These are phyloP conservation scores for Thelephora aurantiotincta DNA, from an alignment of 768 basidiomycete species.

Conservation along the genomic window DNA sequence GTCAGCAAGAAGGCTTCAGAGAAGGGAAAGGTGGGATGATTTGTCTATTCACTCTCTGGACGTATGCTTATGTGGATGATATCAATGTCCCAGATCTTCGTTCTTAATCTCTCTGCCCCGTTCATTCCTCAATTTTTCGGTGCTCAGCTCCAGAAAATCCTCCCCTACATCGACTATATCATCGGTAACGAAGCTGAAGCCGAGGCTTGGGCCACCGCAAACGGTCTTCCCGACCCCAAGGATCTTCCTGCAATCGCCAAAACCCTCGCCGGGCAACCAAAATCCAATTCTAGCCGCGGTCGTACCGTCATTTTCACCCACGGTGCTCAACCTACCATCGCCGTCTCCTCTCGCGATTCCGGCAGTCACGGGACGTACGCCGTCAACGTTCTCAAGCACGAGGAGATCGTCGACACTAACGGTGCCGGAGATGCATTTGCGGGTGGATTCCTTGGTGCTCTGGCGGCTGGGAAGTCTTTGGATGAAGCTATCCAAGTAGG, in stretches of 20 bases:
- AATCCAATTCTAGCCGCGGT: conserved; percentile 60
- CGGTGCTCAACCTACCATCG: conserved; percentile 64
- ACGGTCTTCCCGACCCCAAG: conserved; percentile 50
- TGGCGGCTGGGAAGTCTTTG: conserved; percentile 61
- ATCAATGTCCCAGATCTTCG: conserved; percentile 47
- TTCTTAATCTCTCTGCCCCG: conserved; percentile 89
- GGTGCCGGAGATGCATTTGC: conserved; percentile 97
- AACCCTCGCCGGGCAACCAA: conserved; percentile 60
- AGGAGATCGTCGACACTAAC: conserved; percentile 88
- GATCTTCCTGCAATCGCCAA: conserved; percentile 57
- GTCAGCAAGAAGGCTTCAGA: conserved; percentile 67
- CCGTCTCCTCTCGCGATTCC: conserved; percentile 47
- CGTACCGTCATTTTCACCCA: conserved; percentile 88
- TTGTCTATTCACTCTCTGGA: neutral
- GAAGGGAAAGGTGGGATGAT: conserved; percentile 51
- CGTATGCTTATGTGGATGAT: neutral
- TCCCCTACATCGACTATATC: conserved; percentile 78
- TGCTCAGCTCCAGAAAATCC: conserved; percentile 61
- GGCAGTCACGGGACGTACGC: conserved; percentile 40
- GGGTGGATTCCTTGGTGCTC: conserved; percentile 86
- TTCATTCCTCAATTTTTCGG: conserved; percentile 95
- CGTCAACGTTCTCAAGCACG: conserved; percentile 42
- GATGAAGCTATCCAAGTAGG: conserved; percentile 74
- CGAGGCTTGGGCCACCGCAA: conserved; percentile 66
- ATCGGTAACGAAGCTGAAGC: conserved; percentile 98